Conservation (phyloP, 208 protist species). For the Phytomonas sp. region DNA sequence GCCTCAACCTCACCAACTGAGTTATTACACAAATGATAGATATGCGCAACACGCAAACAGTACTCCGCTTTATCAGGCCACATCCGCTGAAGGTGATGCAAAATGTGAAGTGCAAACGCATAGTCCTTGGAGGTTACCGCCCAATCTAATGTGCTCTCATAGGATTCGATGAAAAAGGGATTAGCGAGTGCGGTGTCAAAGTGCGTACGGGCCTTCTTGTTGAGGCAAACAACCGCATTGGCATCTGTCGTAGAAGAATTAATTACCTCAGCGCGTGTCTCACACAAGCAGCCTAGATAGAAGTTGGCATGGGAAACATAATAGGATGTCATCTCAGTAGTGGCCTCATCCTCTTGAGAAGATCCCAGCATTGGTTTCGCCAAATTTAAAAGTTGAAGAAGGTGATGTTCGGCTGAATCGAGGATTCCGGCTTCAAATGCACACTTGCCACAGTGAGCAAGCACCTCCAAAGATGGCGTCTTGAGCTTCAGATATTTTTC, state of each 20-base stretch:
- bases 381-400: slow-evolving; percentile 34
- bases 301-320: slow-evolving; percentile 76
- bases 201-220: slow-evolving; percentile 25
- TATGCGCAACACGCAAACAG: slow-evolving; percentile 49
- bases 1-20: slow-evolving; percentile 35
- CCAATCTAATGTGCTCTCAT: slow-evolving; percentile 44
- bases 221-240: background rate
- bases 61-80: slow-evolving; percentile 43
- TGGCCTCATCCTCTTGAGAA: slow-evolving; percentile 7
- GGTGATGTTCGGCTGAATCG: slow-evolving; percentile 37
- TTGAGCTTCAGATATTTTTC: slow-evolving; percentile 76
- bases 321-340: slow-evolving; percentile 25
- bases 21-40: slow-evolving; percentile 46
- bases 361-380: slow-evolving; percentile 11
- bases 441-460: slow-evolving; percentile 79
- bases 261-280: slow-evolving; percentile 9
- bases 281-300: slow-evolving; percentile 56
- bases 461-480: slow-evolving; percentile 48
- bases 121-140: slow-evolving; percentile 46
- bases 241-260: background rate
- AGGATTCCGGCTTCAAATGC: slow-evolving; percentile 57
- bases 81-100: slow-evolving; percentile 55
- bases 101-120: slow-evolving; percentile 45
- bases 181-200: slow-evolving; percentile 37
- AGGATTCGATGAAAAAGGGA: slow-evolving; percentile 40